Base-by-base conservation (phyloP, 805 yeast genomes). In the Zygosaccharomyces siamensis region DNA sequence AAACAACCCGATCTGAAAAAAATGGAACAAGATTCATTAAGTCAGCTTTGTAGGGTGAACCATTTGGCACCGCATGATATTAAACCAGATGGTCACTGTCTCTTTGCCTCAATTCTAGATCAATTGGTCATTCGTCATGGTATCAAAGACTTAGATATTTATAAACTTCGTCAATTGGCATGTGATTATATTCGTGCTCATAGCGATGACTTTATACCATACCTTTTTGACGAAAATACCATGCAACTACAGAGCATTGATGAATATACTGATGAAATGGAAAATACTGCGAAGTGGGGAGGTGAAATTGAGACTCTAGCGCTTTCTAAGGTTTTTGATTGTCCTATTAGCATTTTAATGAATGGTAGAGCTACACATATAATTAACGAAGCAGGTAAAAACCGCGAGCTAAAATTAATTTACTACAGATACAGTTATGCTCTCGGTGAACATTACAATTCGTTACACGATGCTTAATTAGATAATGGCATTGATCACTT, bases 401-500 rank as follows among this genome's bases (percentile, higher is more conserved):
- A 72, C 20, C 79, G 80, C 2, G 81, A 74, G 56, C 69, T 92
- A 57, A 79, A 79, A 54, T 62, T 92, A 49, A 96, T 88, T 0
- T 92, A 83, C 62, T 92, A 87, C 66, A 85, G 83, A 65, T 93
- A 89, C 62, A 78, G 81, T 12, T 92, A 80, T 64, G 93, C 97
- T 0, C 75, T 92, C 21, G 99, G 99, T 24, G 98, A 90, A 69
- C 99, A 92, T 70, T 92, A 92, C 68, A 92, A 92, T 64, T 88
- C 97, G 2, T 62, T 84, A 7, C 83, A 74, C 46, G 84, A 80
- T 66, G 49, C 36, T 37, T 41, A 14, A 41, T 41, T 41, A 30
- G 4, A 11, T 39, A 41, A 4, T 12, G 21, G 10, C n/a, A 20
- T 10, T 6, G 33, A 35, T 5, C 28, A 12, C 28, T 18, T 18